Evolutionary conservation across 805 yeast genomes (phyloP), one percentile per base, ranked within the genome.

Genomic region (Suhomyces tanzawaensis): DNA sequence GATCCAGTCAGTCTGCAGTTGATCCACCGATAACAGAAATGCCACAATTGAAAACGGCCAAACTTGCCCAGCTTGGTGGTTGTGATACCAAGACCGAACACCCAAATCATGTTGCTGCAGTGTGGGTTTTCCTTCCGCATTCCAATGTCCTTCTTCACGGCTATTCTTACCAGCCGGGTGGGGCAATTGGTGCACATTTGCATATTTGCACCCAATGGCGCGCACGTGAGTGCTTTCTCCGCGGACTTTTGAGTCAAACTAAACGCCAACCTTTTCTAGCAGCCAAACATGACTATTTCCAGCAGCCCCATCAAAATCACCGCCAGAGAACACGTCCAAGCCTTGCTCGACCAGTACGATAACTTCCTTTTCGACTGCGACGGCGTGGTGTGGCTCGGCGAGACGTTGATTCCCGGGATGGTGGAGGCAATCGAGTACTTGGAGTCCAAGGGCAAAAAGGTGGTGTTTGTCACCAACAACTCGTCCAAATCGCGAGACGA

Each of bases 341-440:
- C 29, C 3, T 37, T 62, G 14, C 36, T 62, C 6, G 59, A 54
- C 19, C 44, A 49, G 7, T 64, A 62, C 45, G 70, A 66, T 42
- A 60, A 62, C 45, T 66, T 66, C 37, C 49, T 66, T 5, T 66
- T 66, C 47, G 72, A 66, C 37, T 66, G 72, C 37, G 72, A 66
- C 40, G 72, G 72, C 1, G 72, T 66, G 4, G 51, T 66, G 7
- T 66, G 72, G 72, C 55, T 65, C 15, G 71, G 61, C 32, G 59
- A 60, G 18, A 46, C 39, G 14, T 39, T 61, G 29, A 60, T 66
- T 15, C 65, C 67, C 1, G 69, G 69, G 7, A 62, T 62, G 13
- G 39, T 40, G 19, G 56, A 55, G 15, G 47, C 63, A 14, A 41
- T 66, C 12, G 48, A 48, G 22, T 45, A 45, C 30, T 46, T 66